phyloP scores from a whole-genome alignment of 306 rosid genomes.

The Ceratonia siliqua region DNA sequence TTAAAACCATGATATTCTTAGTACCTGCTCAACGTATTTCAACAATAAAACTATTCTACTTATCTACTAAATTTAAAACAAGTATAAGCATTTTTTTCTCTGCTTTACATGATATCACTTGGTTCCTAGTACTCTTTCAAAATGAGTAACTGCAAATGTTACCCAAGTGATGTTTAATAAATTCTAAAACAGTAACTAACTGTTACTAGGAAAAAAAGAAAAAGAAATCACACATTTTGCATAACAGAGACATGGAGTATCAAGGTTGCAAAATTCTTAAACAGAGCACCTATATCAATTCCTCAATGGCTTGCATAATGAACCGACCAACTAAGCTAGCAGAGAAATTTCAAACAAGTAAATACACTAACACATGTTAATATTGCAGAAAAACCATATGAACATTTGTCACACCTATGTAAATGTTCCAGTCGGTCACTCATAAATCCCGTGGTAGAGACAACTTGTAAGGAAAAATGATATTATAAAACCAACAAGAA shows the following conservation, averaged over 20 bases:
- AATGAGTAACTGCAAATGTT: constrained; percentile 18
- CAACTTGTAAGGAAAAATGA: not conserved
- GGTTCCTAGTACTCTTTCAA: constrained; percentile 15
- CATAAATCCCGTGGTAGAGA: constrained; percentile 8
- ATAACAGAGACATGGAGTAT: not conserved
- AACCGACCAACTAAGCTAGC: not conserved
- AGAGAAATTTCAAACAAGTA: not conserved
- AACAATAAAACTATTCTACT: not conserved
- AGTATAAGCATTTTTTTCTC: not conserved
- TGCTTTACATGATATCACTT: not conserved
- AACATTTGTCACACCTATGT: not conserved
- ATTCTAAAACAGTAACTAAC: not conserved
- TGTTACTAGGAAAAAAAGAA: not conserved
- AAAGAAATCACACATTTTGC: not conserved
- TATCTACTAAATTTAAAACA: not conserved
- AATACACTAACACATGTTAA: not conserved
- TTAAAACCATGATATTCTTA: not conserved
- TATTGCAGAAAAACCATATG: not conserved
- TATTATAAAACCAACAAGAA: not conserved
- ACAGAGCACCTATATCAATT: constrained; percentile 8
- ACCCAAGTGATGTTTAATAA: not conserved
- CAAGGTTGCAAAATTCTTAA: constrained; percentile 16
- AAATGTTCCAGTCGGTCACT: constrained; percentile 19
- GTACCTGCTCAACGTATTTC: not conserved
- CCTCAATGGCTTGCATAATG: not conserved